Base-by-base conservation (phyloP, 208 protist genomes). In the Leptomonas seymouri region DNA sequence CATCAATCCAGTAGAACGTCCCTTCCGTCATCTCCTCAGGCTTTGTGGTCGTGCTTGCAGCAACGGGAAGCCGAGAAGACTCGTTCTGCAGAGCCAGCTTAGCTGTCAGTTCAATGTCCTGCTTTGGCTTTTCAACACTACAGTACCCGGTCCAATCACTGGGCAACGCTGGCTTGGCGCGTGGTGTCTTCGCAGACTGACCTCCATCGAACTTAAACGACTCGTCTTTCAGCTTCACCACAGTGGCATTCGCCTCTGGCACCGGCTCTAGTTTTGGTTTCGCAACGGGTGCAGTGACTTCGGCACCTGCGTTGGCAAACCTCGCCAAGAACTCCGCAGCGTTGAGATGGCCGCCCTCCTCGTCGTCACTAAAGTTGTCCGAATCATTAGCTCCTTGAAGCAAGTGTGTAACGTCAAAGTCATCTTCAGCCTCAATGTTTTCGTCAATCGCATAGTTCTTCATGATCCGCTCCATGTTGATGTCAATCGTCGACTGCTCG, bases 1-100 rank as follows among this genome's bases (percentile, higher is more conserved):
- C 93, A 63, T 98, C 94, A 30, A 97, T 81, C 93, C 94, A 98
- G 68, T 93, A 96, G 42, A 96, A 83, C 0, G 71, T 53, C 21
- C 77, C 79, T 30, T 76, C 71, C 21, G 60, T 67, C 57, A 64
- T 48, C 36, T 54, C 64, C 4, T 59, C 57, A 18, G 64, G 27
- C 21, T 76, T 57, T 39, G 34, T 39, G 31, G 45, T 34, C 11
- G 48, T 45, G 15, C 30, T 46, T 62, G 60, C 34, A 48, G 54
- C 39, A 34, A 39, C 28, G 31, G 25, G 21, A 50, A 44, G 12
- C 20, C 48, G 62, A 20, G 31, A 20, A 2, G 39, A 12, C 3
- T 80, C 73, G 16, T n/a, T 21, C 34, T 71, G 55, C 11, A 53
- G 67, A 6, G 53, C 53, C 2, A 81, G 51, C 28, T 55, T 74